Percentiles rank a stretch among this genome's conserved stretches.
Conservation (phyloP, 1,284 basidiomycete species). For the Cutaneotrichosporon arboriforme region DNA sequence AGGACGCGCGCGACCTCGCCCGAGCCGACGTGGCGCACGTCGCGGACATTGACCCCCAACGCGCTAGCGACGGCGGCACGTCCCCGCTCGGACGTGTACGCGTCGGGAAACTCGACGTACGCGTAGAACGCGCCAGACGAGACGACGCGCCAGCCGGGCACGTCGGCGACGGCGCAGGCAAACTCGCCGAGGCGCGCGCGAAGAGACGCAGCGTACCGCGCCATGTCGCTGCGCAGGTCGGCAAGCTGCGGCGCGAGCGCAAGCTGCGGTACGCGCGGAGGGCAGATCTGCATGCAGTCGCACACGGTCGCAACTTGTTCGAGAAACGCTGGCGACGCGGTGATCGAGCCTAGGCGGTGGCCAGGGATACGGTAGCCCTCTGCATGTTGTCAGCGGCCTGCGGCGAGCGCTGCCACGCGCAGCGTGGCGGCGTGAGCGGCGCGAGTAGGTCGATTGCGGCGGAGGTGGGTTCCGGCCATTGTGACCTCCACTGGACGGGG, state of each 20-base stretch:
- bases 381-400: slow-evolving; percentile 35
- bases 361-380: slow-evolving; percentile 82
- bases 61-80: slow-evolving; percentile 53
- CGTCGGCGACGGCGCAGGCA: slow-evolving; percentile 42
- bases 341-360: slow-evolving; percentile 70
- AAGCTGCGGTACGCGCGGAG: slow-evolving; percentile 64
- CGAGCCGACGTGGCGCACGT: slow-evolving; percentile 40
- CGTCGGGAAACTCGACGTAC: slow-evolving; percentile 62
- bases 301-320: slow-evolving; percentile 59
- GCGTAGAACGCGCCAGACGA: slow-evolving; percentile 69
- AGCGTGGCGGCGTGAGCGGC: not conserved
- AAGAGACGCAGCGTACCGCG: slow-evolving; percentile 54
- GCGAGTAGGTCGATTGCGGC: too few relatives aligned
- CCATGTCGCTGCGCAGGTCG: slow-evolving; percentile 56
- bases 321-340: slow-evolving; percentile 60
- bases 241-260: slow-evolving; percentile 59
- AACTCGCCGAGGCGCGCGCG: slow-evolving; percentile 61
- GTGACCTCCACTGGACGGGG: too few relatives aligned
- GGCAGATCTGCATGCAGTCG: slow-evolving; percentile 73
- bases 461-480: too few relatives aligned
- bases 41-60: slow-evolving; percentile 53
- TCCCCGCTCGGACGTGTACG: slow-evolving; percentile 64
- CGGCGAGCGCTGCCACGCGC: too few relatives aligned
- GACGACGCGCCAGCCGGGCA: slow-evolving; percentile 59
- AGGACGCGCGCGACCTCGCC: slow-evolving; percentile 58